Evolutionary conservation across 2,329 filamentous ascomycete species (phyloP), one percentile per base, ranked within the genome.

Genomic region (Grosmannia serpens): DNA sequence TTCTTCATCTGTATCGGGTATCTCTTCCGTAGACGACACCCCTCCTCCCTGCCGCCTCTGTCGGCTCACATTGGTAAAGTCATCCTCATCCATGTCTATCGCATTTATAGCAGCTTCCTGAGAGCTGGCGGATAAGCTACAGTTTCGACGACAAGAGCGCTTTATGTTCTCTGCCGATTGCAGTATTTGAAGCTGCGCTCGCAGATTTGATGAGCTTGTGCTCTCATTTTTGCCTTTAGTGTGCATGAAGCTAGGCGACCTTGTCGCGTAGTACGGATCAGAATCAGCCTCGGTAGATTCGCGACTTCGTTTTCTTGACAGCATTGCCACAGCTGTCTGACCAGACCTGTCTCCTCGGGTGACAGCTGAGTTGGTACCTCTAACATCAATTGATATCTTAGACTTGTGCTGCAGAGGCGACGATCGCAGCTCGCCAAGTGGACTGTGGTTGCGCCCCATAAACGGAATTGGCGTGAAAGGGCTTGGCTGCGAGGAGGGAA

Each of bases 1-100:
- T 26, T 61, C 59, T 8, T 60, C 76, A 44, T 80, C 78, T 1
- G 77, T 78, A 60, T 81, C 78, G 0, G 77, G 75, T 33, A 81
- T 79, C 59, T 79, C 76, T 2, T 59, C 58, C 1, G 47, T 53
- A n/a, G 51, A 17, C 29, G 10, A 6, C 13, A 2, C 3, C 17
- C 22, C 41, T 35, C 4, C 17, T 49, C 29, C 8, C 31, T 35
- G 24, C n/a, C 7, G 24, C 24, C 17, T n/a, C 22, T 24, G 29
- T 10, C 46, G 8, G 13, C 55, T 22, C 29, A 22, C 20, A 13
- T n/a, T 26, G 17, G 24, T 20, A n/a, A 6, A 11, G 49, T 9
- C 17, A 17, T 29, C 22, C 2, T 46, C 24, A 26, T 13, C 47
- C 51, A 13, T 38, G 33, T 15, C 33, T 11, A 13, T 13, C n/a